These are phyloP conservation scores for Colletotrichum euphorbiae DNA, from an alignment of 2,329 filamentous ascomycete species.

Conservation along the genomic window DNA sequence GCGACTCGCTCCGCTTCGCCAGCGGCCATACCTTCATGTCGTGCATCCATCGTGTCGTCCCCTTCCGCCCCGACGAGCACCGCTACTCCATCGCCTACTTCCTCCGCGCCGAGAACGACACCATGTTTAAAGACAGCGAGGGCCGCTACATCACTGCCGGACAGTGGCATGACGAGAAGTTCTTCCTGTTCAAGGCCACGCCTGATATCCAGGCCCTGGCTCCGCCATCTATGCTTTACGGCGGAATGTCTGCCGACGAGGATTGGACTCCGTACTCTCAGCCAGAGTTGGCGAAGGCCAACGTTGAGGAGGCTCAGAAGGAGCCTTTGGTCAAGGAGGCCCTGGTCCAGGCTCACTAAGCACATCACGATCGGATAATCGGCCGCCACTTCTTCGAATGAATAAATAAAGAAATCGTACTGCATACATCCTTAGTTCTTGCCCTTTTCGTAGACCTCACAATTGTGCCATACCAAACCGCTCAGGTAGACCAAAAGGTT, in stretches of 20 bases:
- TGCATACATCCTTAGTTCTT: too few relatives aligned
- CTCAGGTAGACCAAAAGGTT: too few relatives aligned
- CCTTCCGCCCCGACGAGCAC: conserved; percentile 54
- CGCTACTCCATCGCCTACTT: conserved; percentile 71
- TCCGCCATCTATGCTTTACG: conserved; percentile 60
- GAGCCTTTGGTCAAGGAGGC: conserved; percentile 31
- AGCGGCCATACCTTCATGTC: conserved; percentile 65
- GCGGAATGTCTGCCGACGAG: conserved; percentile 55
- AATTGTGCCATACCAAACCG: too few relatives aligned
- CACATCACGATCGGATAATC: neutral
- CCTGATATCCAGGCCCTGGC: conserved; percentile 55
- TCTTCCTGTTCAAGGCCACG: conserved; percentile 37
- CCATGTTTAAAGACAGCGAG: conserved; percentile 66
- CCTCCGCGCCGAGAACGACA: conserved; percentile 66
- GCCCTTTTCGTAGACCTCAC: too few relatives aligned
- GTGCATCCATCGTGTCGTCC: conserved; percentile 69
- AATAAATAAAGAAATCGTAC: neutral
- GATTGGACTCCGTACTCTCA: conserved; percentile 36
- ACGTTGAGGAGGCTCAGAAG: conserved; percentile 26
- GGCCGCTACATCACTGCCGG: conserved; percentile 64
- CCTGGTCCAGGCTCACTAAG: conserved; percentile 30
- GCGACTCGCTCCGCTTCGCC: conserved; percentile 68
- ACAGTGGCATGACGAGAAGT: conserved; percentile 66
- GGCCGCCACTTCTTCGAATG: neutral
- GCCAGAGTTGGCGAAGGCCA: conserved; percentile 27